Conservation (phyloP, 768 basidiomycete species). For the Trametes elegans region DNA sequence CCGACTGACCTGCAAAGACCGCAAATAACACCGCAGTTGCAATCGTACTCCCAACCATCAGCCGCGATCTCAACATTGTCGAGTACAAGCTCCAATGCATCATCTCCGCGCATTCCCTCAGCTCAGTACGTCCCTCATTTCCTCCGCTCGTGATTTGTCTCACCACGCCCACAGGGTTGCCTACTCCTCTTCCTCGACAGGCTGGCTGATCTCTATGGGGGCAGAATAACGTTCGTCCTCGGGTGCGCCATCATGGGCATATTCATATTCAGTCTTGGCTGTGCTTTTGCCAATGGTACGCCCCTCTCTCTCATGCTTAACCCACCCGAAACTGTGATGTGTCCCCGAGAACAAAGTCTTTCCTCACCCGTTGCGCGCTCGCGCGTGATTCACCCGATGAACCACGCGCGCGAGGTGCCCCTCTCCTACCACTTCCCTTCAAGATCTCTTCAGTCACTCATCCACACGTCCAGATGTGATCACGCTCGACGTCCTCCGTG, state of each 20-base stretch:
- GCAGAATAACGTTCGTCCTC: conserved; percentile 61
- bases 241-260: conserved; percentile 55
- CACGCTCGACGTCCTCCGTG: conserved; percentile 69
- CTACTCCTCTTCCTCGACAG: conserved; percentile 74
- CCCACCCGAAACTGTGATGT: not conserved
- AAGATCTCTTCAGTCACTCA: too few relatives aligned
- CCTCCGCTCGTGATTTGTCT: not conserved
- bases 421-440: too few relatives aligned
- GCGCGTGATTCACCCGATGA: too few relatives aligned
- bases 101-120: conserved; percentile 62
- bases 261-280: conserved; percentile 63
- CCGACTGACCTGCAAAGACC: conserved; percentile 15
- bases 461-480: conserved; percentile 55
- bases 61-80: conserved; percentile 42
- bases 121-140: conserved; percentile 47
- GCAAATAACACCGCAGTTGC: conserved; percentile 25
- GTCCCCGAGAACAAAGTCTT: too few relatives aligned
- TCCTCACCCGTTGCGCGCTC: too few relatives aligned
- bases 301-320: too few relatives aligned
- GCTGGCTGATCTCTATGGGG: conserved; percentile 78
- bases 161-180: conserved; percentile 53
- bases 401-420: too few relatives aligned
- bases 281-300: conserved; percentile 59
- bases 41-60: conserved; percentile 32
- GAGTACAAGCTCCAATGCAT: conserved; percentile 65